phyloP scores from a whole-genome alignment of 306 rosid species.

The Vachellia collinsii region DNA sequence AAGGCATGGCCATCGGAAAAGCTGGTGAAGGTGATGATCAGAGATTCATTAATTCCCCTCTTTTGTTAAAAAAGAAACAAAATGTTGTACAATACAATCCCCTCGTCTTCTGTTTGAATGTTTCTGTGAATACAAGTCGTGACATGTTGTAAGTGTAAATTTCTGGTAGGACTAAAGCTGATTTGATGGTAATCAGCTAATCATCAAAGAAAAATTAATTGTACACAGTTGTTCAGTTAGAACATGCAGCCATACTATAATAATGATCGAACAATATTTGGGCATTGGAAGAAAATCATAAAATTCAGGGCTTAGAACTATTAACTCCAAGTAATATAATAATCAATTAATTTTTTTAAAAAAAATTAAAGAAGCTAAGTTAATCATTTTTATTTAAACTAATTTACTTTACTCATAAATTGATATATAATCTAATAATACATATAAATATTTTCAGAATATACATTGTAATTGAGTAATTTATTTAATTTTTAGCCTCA shows the following conservation, averaged over 20 bases:
- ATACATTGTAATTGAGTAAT: no score
- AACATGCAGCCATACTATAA: background rate
- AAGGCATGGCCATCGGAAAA: conserved; percentile 56
- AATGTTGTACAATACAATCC: background rate
- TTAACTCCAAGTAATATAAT: no score
- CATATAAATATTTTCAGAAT: no score
- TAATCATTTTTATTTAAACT: no score
- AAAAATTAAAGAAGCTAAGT: no score
- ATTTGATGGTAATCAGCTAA: background rate
- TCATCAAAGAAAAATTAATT: background rate
- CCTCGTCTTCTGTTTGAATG: background rate
- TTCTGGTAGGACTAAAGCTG: conserved; percentile 13
- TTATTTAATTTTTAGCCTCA: no score
- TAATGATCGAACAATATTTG: no score
- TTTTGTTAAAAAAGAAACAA: background rate
- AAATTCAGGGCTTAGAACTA: no score
- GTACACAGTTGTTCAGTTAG: conserved; percentile 26
- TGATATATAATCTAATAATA: no score
- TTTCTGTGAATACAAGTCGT: conserved; percentile 20
- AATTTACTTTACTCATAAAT: no score
- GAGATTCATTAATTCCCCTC: background rate
- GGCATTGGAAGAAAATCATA: no score
- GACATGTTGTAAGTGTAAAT: background rate
- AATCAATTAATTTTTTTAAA: no score
- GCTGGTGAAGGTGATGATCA: conserved; percentile 52